These are phyloP conservation scores for Daphne laureola DNA, from an alignment of 441 rosid genomes.

Conservation along the genomic window DNA sequence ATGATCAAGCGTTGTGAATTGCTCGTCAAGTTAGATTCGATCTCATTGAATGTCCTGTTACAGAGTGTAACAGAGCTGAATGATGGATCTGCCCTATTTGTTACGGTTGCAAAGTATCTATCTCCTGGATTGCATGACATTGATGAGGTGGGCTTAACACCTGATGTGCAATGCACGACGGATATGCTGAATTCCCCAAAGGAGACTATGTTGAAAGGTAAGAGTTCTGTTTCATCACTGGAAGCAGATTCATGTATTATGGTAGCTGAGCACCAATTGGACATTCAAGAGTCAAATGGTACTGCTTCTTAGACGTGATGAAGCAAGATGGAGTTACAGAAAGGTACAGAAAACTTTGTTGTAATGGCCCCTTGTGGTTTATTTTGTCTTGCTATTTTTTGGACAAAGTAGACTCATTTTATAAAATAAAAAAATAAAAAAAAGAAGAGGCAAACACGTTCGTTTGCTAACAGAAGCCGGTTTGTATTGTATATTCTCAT, in stretches of 20 bases:
- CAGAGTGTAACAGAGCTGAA: constrained; percentile 82
- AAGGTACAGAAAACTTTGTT: background rate
- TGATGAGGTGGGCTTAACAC: constrained; percentile 61
- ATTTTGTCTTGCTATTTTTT: no score
- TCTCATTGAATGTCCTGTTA: constrained; percentile 10
- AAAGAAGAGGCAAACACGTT: no score
- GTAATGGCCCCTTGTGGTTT: background rate
- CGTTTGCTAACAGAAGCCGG: no score
- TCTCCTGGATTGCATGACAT: constrained; percentile 72
- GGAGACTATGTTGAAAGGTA: constrained; percentile 33
- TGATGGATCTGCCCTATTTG: constrained; percentile 82
- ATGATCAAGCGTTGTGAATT: no score
- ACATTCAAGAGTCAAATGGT: constrained; percentile 47
- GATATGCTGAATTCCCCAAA: constrained; percentile 42
- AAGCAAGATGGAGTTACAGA: background rate
- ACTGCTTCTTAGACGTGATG: constrained; percentile 44
- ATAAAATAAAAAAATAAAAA: no score
- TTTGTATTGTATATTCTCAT: no score
- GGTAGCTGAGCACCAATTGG: constrained; percentile 88
- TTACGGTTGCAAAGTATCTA: constrained; percentile 83
- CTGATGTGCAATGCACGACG: constrained; percentile 64
- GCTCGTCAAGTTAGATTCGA: no score
- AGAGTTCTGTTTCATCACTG: constrained; percentile 43
- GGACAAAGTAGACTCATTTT: no score
- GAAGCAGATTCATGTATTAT: constrained; percentile 84